Percentiles rank a stretch among this genome's conserved stretches.
These are phyloP conservation scores for Moesziomyces globuligerus DNA, from an alignment of 1,284 basidiomycete species.

Conservation along the genomic window DNA sequence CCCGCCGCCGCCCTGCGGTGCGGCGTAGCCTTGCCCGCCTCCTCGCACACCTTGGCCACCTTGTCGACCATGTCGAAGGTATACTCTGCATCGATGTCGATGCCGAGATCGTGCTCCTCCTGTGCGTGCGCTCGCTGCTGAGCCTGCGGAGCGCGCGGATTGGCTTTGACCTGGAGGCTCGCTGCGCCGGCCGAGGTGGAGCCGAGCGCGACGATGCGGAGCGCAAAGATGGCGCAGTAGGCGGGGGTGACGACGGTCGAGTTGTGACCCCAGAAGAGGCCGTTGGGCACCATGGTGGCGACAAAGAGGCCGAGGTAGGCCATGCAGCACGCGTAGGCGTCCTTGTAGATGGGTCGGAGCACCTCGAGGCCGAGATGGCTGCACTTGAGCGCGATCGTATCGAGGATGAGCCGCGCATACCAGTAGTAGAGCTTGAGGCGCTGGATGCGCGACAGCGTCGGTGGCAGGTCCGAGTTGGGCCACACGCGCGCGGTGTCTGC, in stretches of 20 bases:
- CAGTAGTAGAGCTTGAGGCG: slow-evolving; percentile 47
- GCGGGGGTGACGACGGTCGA: slow-evolving; percentile 50
- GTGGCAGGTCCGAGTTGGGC: slow-evolving; percentile 15
- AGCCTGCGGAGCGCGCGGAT: too few relatives aligned
- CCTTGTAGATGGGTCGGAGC: slow-evolving; percentile 47
- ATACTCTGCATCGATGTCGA: slow-evolving; percentile 45
- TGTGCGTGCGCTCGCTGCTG: too few relatives aligned
- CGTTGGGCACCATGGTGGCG: slow-evolving; percentile 45
- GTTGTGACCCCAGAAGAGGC: slow-evolving; percentile 48
- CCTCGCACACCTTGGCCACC: slow-evolving; percentile 42
- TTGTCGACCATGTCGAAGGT: slow-evolving; percentile 50
- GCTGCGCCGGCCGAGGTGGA: slow-evolving; percentile 12
- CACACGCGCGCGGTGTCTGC: slow-evolving; percentile 1
- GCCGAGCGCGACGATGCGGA: slow-evolving; percentile 42
- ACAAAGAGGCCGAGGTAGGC: slow-evolving; percentile 53
- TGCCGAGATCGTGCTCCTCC: slow-evolving; percentile 20
- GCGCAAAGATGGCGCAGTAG: slow-evolving; percentile 54
- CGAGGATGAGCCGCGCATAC: slow-evolving; percentile 48
- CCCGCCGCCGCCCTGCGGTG: slow-evolving; percentile 46
- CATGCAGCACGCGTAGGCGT: slow-evolving; percentile 49
- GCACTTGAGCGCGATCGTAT: slow-evolving; percentile 46
- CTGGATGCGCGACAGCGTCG: slow-evolving; percentile 21
- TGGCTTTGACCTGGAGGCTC: slow-evolving; percentile 9
- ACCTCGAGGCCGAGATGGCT: slow-evolving; percentile 27
- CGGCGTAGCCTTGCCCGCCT: slow-evolving; percentile 44